Percentiles rank a stretch among this genome's conserved stretches.
phyloP scores from a whole-genome alignment of 768 basidiomycete genomes.

The Pholiota molesta region DNA sequence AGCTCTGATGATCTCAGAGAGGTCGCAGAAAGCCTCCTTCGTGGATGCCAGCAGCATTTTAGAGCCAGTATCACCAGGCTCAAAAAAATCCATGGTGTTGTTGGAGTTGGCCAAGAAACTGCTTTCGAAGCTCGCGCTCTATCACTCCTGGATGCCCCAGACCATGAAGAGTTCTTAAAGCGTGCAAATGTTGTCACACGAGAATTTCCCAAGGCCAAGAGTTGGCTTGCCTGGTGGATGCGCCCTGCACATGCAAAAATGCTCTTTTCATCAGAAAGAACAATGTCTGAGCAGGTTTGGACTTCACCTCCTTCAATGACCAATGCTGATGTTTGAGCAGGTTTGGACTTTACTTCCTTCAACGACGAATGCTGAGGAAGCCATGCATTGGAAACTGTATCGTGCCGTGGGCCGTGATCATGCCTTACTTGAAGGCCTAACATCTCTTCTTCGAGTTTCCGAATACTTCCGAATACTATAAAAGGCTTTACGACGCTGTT shows the following conservation, averaged over 20 bases:
- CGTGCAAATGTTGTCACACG: conserved; percentile 12
- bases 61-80: conserved; percentile 28
- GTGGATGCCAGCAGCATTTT: conserved; percentile 35
- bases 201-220: conserved; percentile 22
- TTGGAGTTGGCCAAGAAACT: conserved; percentile 17
- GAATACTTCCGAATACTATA: conserved; percentile 21
- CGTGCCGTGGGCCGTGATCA: conserved; percentile 23
- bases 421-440: conserved; percentile 26
- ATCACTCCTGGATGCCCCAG: conserved; percentile 4
- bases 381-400: conserved; percentile 35
- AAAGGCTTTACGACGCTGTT: not conserved
- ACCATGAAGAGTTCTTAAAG: conserved; percentile 11
- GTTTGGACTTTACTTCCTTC: no score
- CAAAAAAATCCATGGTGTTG: conserved; percentile 21
- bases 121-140: conserved; percentile 22
- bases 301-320: no score
- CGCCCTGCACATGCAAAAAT: conserved; percentile 26
- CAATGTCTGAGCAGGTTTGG: conserved; percentile 30
- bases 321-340: no score
- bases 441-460: conserved; percentile 12
- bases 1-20: conserved; percentile 8
- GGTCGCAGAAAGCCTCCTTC: conserved; percentile 19
- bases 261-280: conserved; percentile 23
- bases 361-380: conserved; percentile 36
- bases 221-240: conserved; percentile 37